These are phyloP conservation scores for Vitis rotundifolia DNA, from an alignment of 164 flowering plant species.

Conservation along the genomic window DNA sequence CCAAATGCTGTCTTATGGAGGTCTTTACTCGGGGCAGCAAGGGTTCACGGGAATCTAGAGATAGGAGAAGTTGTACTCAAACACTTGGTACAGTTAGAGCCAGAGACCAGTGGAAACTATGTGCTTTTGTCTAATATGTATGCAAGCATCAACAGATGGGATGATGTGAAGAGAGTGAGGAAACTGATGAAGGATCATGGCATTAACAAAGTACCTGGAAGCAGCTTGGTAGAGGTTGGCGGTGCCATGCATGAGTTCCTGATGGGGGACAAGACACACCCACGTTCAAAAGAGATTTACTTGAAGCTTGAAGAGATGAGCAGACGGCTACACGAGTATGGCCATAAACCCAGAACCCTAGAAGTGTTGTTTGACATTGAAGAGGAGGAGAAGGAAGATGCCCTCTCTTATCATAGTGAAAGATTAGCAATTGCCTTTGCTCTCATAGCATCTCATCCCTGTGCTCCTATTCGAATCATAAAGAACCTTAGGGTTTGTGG, in stretches of 20 bases:
- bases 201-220: slow-evolving; percentile 40
- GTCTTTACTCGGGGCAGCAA: slow-evolving; percentile 57
- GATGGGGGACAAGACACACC: slow-evolving; percentile 36
- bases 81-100: slow-evolving; percentile 49
- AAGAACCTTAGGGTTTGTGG: slow-evolving; percentile 45
- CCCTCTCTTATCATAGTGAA: slow-evolving; percentile 50
- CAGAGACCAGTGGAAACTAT: slow-evolving; percentile 60
- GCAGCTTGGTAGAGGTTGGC: slow-evolving; percentile 37
- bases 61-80: slow-evolving; percentile 47
- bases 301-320: slow-evolving; percentile 33
- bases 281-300: slow-evolving; percentile 21
- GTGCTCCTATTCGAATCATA: slow-evolving; percentile 36
- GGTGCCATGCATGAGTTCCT: slow-evolving; percentile 43
- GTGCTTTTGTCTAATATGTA: slow-evolving; percentile 65
- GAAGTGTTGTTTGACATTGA: slow-evolving; percentile 54
- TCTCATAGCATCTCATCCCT: slow-evolving; percentile 28
- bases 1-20: slow-evolving; percentile 70
- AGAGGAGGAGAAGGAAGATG: slow-evolving; percentile 55
- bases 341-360: slow-evolving; percentile 32
- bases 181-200: slow-evolving; percentile 41
- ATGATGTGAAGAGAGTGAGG: slow-evolving; percentile 37
- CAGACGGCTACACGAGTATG: slow-evolving; percentile 28
- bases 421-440: slow-evolving; percentile 55
- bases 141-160: slow-evolving; percentile 33
- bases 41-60: slow-evolving; percentile 49